phyloP scores from a whole-genome alignment of 495 filamentous ascomycete genomes.

The Penicillium fimorum region DNA sequence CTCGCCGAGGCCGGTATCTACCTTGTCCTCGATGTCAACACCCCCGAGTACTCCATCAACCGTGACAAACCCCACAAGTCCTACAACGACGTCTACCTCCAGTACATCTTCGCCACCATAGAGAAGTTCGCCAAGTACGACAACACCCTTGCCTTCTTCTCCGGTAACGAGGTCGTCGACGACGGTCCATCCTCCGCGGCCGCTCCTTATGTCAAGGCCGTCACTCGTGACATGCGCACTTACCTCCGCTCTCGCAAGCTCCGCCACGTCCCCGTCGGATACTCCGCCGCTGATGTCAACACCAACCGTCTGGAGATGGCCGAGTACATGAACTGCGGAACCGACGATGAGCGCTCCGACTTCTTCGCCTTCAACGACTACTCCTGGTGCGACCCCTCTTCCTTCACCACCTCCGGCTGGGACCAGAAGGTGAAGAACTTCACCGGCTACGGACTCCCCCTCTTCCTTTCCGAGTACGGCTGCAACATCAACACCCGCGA shows the following conservation, averaged over 20 bases:
- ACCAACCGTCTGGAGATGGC: constrained; percentile 88
- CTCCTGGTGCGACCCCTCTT: constrained; percentile 89
- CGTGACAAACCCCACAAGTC: constrained; percentile 69
- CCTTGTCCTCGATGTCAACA: constrained; percentile 82
- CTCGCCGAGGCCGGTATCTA: constrained; percentile 88
- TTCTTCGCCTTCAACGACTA: constrained; percentile 99
- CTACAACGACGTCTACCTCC: constrained; percentile 90
- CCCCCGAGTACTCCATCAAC: constrained; percentile 78
- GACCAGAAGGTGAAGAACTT: constrained; percentile 89
- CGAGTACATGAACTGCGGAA: constrained; percentile 91
- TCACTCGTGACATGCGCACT: constrained; percentile 85
- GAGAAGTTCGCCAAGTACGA: constrained; percentile 82
- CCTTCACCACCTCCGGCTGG: constrained; percentile 78
- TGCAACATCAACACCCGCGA: constrained; percentile 78
- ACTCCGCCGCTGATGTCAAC: constrained; percentile 81
- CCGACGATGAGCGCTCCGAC: constrained; percentile 79
- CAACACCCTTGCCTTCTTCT: constrained; percentile 95
- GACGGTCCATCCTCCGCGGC: constrained; percentile 67
- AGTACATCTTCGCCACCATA: constrained; percentile 90
- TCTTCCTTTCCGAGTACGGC: constrained; percentile 95
- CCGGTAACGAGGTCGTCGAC: constrained; percentile 96
- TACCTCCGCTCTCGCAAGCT: constrained; percentile 75
- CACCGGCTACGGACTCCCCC: constrained; percentile 83
- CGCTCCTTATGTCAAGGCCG: constrained; percentile 90
- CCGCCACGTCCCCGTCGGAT: constrained; percentile 84